These are phyloP conservation scores for Diplocarpon mali DNA, from an alignment of 2,329 filamentous ascomycete genomes.

Conservation along the genomic window DNA sequence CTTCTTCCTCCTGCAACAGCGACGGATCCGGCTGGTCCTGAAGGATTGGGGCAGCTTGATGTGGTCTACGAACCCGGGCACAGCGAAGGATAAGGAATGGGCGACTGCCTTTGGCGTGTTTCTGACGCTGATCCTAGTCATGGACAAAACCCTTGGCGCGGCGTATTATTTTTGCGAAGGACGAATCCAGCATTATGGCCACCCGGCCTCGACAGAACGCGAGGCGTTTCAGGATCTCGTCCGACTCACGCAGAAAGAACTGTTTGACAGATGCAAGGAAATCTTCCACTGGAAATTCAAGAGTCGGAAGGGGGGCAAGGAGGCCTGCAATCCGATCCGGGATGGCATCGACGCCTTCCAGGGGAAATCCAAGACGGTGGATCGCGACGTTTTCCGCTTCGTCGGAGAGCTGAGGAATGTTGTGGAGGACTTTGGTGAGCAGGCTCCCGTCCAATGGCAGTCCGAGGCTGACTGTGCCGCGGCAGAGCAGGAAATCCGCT, in stretches of 20 bases:
- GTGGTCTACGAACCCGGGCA: constrained; percentile 22
- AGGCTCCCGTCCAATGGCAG: neutral
- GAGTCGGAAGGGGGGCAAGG: constrained; percentile 25
- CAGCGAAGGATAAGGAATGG: constrained; percentile 24
- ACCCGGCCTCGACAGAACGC: constrained; percentile 16
- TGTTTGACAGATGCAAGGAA: constrained; percentile 26
- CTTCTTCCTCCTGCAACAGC: constrained; percentile 22
- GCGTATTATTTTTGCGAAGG: constrained; percentile 19
- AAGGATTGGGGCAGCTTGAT: constrained; percentile 25
- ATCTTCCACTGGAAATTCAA: constrained; percentile 28
- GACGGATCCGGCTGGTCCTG: constrained; percentile 21
- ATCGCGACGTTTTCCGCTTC: constrained; percentile 15
- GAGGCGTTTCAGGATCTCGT: constrained; percentile 17
- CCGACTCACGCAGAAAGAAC: constrained; percentile 20
- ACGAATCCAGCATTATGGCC: constrained; percentile 17
- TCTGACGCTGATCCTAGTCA: constrained; percentile 22
- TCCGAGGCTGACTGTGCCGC: constrained; percentile 10
- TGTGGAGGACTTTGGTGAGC: constrained; percentile 21
- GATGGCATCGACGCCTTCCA: constrained; percentile 23
- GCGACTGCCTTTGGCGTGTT: constrained; percentile 25
- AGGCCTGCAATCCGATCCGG: constrained; percentile 26
- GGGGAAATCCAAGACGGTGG: constrained; percentile 16
- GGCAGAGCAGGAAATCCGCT: constrained; percentile 18
- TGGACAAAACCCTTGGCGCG: constrained; percentile 20
- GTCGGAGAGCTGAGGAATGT: constrained; percentile 19